phyloP scores from a whole-genome alignment of 2,329 filamentous ascomycete species.

The Fusarium pilosicola region DNA sequence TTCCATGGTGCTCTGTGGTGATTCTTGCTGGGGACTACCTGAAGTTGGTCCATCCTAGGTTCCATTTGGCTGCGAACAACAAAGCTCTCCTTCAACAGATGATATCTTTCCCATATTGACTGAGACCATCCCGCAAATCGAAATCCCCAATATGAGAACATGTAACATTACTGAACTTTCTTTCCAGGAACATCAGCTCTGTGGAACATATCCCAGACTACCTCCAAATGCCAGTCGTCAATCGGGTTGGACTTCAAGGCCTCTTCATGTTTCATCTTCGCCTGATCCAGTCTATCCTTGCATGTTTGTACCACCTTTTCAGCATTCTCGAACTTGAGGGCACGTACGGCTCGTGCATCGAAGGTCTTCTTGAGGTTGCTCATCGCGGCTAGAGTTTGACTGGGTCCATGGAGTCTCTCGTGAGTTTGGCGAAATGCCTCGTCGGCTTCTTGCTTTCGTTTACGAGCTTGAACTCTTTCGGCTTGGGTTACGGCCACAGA shows the following conservation, averaged over 20 bases:
- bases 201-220: neutral
- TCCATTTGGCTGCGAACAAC: no score
- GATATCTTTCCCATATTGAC: neutral
- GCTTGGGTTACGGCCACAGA: neutral
- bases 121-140: no score
- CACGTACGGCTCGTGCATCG: neutral
- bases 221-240: neutral
- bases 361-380: neutral
- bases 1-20: no score
- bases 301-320: neutral
- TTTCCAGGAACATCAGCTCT: neutral
- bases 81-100: rapidly evolving
- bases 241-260: neutral
- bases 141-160: neutral
- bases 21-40: rapidly evolving
- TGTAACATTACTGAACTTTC: neutral
- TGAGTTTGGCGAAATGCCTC: neutral
- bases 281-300: neutral
- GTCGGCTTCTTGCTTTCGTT: neutral
- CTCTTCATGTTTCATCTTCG: neutral
- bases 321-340: neutral
- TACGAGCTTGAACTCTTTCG: neutral
- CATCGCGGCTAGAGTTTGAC: neutral
- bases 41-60: rapidly evolving
- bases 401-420: neutral